Percentiles rank a stretch among this genome's conserved stretches.
phyloP scores from a whole-genome alignment of 2,329 filamentous ascomycete genomes.

The Botryotinia convoluta region DNA sequence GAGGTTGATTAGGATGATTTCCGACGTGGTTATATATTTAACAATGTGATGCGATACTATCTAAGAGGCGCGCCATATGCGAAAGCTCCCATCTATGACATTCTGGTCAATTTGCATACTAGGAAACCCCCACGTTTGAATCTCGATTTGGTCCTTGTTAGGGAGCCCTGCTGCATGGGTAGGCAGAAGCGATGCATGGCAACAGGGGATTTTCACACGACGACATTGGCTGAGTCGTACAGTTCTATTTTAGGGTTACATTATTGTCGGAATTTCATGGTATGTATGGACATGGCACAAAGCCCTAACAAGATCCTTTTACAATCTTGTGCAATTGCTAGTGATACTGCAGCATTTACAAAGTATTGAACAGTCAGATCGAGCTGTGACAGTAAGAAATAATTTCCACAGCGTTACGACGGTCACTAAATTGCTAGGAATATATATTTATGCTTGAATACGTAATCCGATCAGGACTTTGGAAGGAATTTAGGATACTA shows the following conservation, averaged over 20 bases:
- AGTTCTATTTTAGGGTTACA: not conserved
- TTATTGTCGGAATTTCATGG: not conserved
- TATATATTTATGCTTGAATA: not conserved
- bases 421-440: not conserved
- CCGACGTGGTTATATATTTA: not conserved
- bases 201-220: not conserved
- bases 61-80: not conserved
- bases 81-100: not conserved
- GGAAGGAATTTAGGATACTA: not conserved
- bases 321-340: not conserved
- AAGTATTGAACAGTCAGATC: not conserved
- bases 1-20: not conserved
- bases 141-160: not conserved
- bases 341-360: not conserved
- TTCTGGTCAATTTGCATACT: not conserved
- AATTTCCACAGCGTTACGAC: slow-evolving; percentile 4
- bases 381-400: not conserved
- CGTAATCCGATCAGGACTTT: not conserved
- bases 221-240: not conserved
- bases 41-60: not conserved
- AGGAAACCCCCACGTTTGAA: not conserved
- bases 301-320: not conserved
- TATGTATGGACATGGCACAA: not conserved
- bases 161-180: not conserved
- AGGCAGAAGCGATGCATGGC: slow-evolving; percentile 1